Evolutionary conservation across 2,329 filamentous ascomycete species (phyloP).

Genomic region (Colletotrichum kahawae): DNA sequence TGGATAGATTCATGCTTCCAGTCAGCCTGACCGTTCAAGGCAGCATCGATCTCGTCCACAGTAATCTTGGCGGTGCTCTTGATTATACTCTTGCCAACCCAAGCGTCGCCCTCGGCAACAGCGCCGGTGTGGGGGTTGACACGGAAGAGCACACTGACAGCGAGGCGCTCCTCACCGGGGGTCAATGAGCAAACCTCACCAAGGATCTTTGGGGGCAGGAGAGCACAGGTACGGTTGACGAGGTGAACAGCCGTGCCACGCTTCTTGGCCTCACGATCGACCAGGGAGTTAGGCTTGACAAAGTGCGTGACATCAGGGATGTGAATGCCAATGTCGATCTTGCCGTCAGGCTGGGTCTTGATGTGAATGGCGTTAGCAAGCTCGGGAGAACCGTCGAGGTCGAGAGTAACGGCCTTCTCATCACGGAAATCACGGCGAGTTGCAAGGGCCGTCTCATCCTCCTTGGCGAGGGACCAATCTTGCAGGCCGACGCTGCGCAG

Average conservation of each 20-base stretch:
- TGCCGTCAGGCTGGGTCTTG: slow-evolving; percentile 81
- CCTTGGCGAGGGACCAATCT: slow-evolving; percentile 86
- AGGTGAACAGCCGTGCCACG: slow-evolving; percentile 95
- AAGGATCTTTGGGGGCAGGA: slow-evolving; percentile 86
- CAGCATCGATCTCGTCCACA: slow-evolving; percentile 84
- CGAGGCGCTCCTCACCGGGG: slow-evolving; percentile 87
- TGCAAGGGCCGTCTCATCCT: slow-evolving; percentile 76
- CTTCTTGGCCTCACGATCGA: slow-evolving; percentile 97
- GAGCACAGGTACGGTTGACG: slow-evolving; percentile 84
- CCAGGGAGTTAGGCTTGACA: slow-evolving; percentile 92
- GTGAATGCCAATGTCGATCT: slow-evolving; percentile 93
- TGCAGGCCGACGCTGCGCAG: slow-evolving; percentile 90
- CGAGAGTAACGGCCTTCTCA: slow-evolving; percentile 90
- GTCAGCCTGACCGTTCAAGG: slow-evolving; percentile 68
- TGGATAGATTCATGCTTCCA: slow-evolving; percentile 70
- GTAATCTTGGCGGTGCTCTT: slow-evolving; percentile 88
- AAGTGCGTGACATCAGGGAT: slow-evolving; percentile 96
- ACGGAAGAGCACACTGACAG: slow-evolving; percentile 91
- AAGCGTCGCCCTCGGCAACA: slow-evolving; percentile 84
- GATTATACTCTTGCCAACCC: slow-evolving; percentile 92
- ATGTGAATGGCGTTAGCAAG: slow-evolving; percentile 93
- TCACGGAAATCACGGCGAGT: slow-evolving; percentile 88
- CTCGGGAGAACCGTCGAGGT: slow-evolving; percentile 85
- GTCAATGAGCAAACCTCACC: slow-evolving; percentile 86
- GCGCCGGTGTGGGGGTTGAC: slow-evolving; percentile 81